Evolutionary conservation across 345 rosid species (phyloP), one percentile per base, ranked within the genome.

Genomic region (Psidium guajava): DNA sequence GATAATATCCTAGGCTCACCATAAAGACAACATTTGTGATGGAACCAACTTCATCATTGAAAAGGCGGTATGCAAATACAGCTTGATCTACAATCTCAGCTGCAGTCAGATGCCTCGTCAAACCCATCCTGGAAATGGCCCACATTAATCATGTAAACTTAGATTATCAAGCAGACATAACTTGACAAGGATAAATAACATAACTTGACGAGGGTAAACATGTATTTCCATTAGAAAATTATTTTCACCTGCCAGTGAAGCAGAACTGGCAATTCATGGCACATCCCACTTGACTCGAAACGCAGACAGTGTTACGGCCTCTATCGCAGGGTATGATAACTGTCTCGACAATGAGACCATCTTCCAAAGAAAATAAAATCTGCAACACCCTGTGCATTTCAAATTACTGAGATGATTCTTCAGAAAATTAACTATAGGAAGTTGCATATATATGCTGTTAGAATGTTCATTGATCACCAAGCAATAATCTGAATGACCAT

Each of bases 181-280:
- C 42, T 56, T 36, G 36, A 36, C 3, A 3, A 36, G 36, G 36
- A 36, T 36, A 36, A 36, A 36, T 36, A 36, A n/a, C 61, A 64
- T 59, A 21, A 64, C 42, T 56, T 1, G 6, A 57, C 40, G 32
- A 24, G 51, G 42, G 25, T 24, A n/a, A 1, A 64, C 20, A 36
- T 50, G 21, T 24, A 64, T 40, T 9, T 83, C 54, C 32, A 40
- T 12, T 42, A 61, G 51, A 12, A 83, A 25, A 36, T 10, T 44
- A 54, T 82, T 20, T 52, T 89, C 86, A 86, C 98, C 99, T 94
- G 88, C 99, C 96, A 75, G 98, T 93, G 89, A 88, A 97, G 89
- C 98, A 97, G 93, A 95, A 97, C 88, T 97, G 99, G 87, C 99
- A 97, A 88, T 95, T 95, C 98, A 97, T 95, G 82, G 98, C 98